Base-by-base conservation (phyloP, 2,329 filamentous ascomycete genomes). In the Clarireedia sp. region DNA sequence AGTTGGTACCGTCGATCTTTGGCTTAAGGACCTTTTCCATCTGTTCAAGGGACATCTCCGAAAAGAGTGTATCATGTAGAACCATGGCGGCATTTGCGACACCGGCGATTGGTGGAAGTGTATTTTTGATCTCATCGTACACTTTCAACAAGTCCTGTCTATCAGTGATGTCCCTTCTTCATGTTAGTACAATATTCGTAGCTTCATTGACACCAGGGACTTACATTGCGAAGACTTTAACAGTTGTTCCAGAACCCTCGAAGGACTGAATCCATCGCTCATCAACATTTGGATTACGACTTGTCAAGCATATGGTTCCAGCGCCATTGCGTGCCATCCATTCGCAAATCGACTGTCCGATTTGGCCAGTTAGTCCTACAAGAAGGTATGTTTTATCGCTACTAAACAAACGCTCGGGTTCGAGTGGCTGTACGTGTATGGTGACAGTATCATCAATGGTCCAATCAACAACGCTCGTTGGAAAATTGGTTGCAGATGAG, bases 1-100 rank as follows among this genome's bases (percentile, higher is more conserved):
- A 61, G 2, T 54, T 51, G 1, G 59, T 62, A 1, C 71, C 71
- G 1, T 66, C 54, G 0, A 74, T 64, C 62, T 74, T 74, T 37
- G 72, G 71, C 3, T 46, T 29, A 0, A 71, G 38, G 1, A 67
- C 66, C 21, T 56, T 57, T 2, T 52, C 52, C 24, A 71, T 48
- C 0, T 54, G 45, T 1, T 67, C 64, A 4, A 64, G 47, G 14
- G 58, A 54, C 66, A 68, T 68, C 52, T 68, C 63, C 54, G 52
- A 37, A 2, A 61, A 48, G 5, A 54, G 36, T 10, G 50, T 23
- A 23, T 64, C 62, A 21, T 67, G 66, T 16, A 44, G 16, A 29
- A 78, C 69, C 71, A 77, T 72, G 12, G 75, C 74, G 0, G 67
- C 75, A 36, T 77, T 68, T 2, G 66, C 67, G 0, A 77, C 71